A percentile compares a stretch with the other conserved stretches of the same genome.
phyloP scores from a whole-genome alignment of 495 filamentous ascomycete species.

The Aspergillus hancockii region DNA sequence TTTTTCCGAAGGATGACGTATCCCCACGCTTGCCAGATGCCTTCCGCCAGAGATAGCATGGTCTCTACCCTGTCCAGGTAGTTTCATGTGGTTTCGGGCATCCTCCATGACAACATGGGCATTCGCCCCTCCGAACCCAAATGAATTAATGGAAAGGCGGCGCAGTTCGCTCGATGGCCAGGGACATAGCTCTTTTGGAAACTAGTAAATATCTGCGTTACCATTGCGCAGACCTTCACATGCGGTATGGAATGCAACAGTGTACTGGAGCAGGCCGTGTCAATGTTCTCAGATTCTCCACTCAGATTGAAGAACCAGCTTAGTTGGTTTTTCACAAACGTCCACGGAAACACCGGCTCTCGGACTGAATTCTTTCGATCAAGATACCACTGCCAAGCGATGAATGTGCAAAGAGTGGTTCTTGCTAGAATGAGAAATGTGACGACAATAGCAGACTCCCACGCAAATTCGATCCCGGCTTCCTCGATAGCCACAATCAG shows the following conservation, averaged over 20 bases:
- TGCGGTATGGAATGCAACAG: conserved; percentile 44
- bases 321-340: conserved; percentile 29
- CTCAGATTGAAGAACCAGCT: conserved; percentile 49
- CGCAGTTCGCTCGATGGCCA: conserved; percentile 25
- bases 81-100: conserved; percentile 20
- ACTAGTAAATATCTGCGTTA: conserved; percentile 10
- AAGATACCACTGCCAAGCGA: neutral
- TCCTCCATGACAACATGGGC: conserved; percentile 39
- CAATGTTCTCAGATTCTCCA: conserved; percentile 44
- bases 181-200: conserved; percentile 10
- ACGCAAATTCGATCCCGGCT: conserved; percentile 24
- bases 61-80: conserved; percentile 11
- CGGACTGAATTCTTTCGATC: neutral
- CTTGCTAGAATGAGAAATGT: conserved; percentile 1
- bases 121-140: conserved; percentile 38
- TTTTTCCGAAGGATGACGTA: neutral
- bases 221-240: conserved; percentile 40
- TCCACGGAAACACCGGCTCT: conserved; percentile 8
- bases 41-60: conserved; percentile 5
- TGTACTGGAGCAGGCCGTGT: conserved; percentile 52
- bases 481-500: conserved; percentile 30
- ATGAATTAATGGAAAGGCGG: conserved; percentile 35
- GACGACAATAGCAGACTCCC: conserved; percentile 28
- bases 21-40: neutral
- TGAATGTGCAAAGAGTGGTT: neutral